These are phyloP conservation scores for Hordeum vulgare DNA, from an alignment of 176 grass and related monocot species.

Conservation along the genomic window MorexV3_pseudomolecules_assembly NC_058523.1:559624895-559625394, in stretches of 20 bases:
- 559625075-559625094: not conserved
- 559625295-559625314: slow-evolving; percentile 80
- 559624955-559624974: too few species aligned
- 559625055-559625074: not conserved
- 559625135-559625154: slow-evolving; percentile 27
- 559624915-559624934: too few species aligned
- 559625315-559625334: slow-evolving; percentile 56
- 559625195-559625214: slow-evolving; percentile 55
- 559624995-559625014: not conserved
- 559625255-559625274: slow-evolving; percentile 73
- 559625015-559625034: not conserved
- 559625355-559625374: slow-evolving; percentile 94
- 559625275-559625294: slow-evolving; percentile 88
- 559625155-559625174: slow-evolving; percentile 40
- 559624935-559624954: too few species aligned
- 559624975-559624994: not conserved
- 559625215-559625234: slow-evolving; percentile 54
- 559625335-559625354: slow-evolving; percentile 72
- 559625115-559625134: not conserved
- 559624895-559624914: too few species aligned
- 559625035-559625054: not conserved
- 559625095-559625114: not conserved
- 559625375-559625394: slow-evolving; percentile 97
- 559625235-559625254: slow-evolving; percentile 27
- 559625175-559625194: slow-evolving; percentile 55